These are phyloP conservation scores for Prunus mume DNA, from an alignment of 306 rosid species.

Conservation along the genomic window DNA sequence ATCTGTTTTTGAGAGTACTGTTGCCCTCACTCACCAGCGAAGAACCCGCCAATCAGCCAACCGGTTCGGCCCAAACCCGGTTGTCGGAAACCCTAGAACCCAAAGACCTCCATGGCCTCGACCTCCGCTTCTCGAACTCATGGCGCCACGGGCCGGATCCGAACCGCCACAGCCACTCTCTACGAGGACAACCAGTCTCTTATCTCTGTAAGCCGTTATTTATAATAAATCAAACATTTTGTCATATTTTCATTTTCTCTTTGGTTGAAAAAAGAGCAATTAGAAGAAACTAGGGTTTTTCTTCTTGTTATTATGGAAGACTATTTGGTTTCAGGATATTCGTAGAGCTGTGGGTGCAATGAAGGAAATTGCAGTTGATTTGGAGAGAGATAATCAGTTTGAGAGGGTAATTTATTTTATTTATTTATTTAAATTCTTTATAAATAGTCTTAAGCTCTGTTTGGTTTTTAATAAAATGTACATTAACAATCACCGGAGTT, in stretches of 20 bases:
- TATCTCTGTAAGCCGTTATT: constrained; percentile 40
- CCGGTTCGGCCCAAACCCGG: neutral
- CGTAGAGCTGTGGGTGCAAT: constrained; percentile 48
- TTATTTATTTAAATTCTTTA: neutral
- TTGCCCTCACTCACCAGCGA: neutral
- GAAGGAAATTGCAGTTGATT: constrained; percentile 76
- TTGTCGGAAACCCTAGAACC: neutral
- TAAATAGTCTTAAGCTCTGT: neutral
- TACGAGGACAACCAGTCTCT: constrained; percentile 61
- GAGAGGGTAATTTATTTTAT: constrained; percentile 42
- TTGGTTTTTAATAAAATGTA: neutral
- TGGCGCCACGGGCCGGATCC: constrained; percentile 41
- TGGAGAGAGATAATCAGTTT: constrained; percentile 58
- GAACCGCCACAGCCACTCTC: constrained; percentile 42
- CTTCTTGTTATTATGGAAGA: neutral
- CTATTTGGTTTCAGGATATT: constrained; percentile 49
- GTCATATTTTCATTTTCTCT: neutral
- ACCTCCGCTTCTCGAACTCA: constrained; percentile 42
- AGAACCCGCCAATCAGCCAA: neutral
- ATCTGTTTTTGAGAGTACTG: neutral
- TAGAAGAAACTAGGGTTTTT: neutral
- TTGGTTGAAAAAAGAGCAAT: neutral
- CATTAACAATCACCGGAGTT: neutral
- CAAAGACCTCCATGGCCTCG: constrained; percentile 48
- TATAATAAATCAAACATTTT: neutral